Base-by-base conservation (phyloP, 2,329 filamentous ascomycete genomes). In the Alternaria triticina region DNA sequence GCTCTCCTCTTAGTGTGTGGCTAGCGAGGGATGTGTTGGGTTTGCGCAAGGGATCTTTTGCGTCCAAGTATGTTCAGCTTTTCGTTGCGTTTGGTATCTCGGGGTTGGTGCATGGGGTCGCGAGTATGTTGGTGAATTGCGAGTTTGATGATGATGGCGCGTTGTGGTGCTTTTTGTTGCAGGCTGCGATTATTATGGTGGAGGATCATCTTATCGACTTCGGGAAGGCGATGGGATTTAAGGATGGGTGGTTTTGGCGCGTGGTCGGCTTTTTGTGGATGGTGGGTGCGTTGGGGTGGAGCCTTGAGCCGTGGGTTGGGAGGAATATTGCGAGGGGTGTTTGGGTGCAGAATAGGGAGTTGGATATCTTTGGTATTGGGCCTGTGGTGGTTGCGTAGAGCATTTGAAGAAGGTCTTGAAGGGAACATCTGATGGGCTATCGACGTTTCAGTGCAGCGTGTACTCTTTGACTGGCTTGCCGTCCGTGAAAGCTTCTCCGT, bases 21-120 rank as follows among this genome's bases (percentile, higher is more conserved):
- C 17, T 77, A 10, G 68, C 69, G 1, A 64, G 69, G 1, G 65
- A 78, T 49, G 45, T 71, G 0, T 47, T 78, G 2, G 47, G 54
- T 7, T 61, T 77, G 5, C 59, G 40, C 1, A 75, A 71, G 36
- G 75, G 76, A 1, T 68, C 70, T 0, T 76, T 76, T n/a, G 64
- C 58, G 1, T 77, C 74, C 1, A 76, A 71, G 36, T 77, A 77
- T 44, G 20, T 75, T 2, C 75, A 77, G 62, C 70, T 77, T 5
- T 76, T 75, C 43, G 43, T 64, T 0, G 67, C 61, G 1, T 78
- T 78, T 54, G 59, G 61, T 2, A 30, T 74, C 6, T 74, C 70
- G 4, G 72, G 49, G 0, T 15, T 69, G 9, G 62, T 73, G 1
- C 75, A 78, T 47, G 66, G 40, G 0, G 64, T 30, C 0, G 73